Evolutionary conservation across 148 eudicot species (phyloP).

Genomic region (Persicaria tinctoria): DNA sequence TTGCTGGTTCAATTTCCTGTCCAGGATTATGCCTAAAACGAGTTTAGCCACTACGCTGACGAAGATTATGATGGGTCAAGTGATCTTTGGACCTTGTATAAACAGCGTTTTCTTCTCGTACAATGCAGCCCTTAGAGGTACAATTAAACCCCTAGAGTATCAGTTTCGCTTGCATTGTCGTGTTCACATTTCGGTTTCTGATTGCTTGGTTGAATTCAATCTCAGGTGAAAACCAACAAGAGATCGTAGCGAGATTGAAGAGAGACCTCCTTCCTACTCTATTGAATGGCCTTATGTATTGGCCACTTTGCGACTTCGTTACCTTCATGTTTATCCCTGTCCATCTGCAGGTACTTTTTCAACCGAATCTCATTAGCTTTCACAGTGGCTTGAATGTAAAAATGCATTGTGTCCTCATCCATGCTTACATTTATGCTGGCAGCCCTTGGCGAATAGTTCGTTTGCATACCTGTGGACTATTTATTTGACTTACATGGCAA

Average conservation of each 20-base stretch:
- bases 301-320: constrained; percentile 86
- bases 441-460: constrained; percentile 56
- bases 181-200: background rate
- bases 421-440: constrained; percentile 20
- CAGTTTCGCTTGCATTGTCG: background rate
- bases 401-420: background rate
- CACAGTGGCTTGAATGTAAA: background rate
- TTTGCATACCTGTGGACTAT: no score
- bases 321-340: constrained; percentile 69
- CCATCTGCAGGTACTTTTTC: constrained; percentile 63
- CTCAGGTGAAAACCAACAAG: constrained; percentile 60
- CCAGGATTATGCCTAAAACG: constrained; percentile 46
- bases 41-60: constrained; percentile 44
- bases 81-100: constrained; percentile 53
- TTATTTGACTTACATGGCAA: no score
- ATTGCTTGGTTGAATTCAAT: background rate
- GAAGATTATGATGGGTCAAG: constrained; percentile 62
- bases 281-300: constrained; percentile 58
- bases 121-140: constrained; percentile 43
- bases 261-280: constrained; percentile 75
- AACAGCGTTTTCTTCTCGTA: constrained; percentile 58
- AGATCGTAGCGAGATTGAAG: constrained; percentile 66
- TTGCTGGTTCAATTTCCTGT: constrained; percentile 63
- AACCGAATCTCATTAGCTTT: background rate
- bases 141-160: background rate